Evolutionary conservation across 2,329 filamentous ascomycete species (phyloP).

Genomic region (Trichoderma hamatum): DNA sequence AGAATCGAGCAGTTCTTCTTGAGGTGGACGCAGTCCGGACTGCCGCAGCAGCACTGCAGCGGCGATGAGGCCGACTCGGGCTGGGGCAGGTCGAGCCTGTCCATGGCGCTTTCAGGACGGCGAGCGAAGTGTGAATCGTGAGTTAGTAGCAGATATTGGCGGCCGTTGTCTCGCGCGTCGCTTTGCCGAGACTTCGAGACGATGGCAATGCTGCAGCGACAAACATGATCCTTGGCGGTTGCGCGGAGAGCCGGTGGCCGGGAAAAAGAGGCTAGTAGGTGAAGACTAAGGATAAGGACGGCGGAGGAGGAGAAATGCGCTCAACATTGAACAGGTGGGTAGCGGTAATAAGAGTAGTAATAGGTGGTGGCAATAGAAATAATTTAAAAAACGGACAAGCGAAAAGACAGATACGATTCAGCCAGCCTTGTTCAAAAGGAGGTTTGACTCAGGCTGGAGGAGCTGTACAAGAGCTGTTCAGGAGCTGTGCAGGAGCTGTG

Average conservation of each 20-base stretch:
- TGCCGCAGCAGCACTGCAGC: slow-evolving; percentile 82
- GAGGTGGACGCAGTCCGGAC: slow-evolving; percentile 75
- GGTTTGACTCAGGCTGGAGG: slow-evolving; percentile 1
- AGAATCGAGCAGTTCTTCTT: slow-evolving; percentile 78
- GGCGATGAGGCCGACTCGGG: slow-evolving; percentile 38
- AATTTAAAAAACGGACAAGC: neutral
- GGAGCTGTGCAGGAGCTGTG: slow-evolving; percentile 15
- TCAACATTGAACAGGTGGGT: slow-evolving; percentile 1
- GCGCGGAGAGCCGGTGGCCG: neutral
- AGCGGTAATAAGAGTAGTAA: neutral
- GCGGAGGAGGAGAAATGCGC: neutral
- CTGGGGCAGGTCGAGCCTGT: slow-evolving; percentile 32
- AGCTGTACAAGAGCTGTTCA: slow-evolving; percentile 5
- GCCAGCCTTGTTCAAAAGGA: slow-evolving; percentile 20
- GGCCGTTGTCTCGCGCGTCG: neutral
- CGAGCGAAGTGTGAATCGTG: neutral
- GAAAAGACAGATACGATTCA: neutral
- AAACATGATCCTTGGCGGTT: slow-evolving; percentile 16
- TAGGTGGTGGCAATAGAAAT: neutral
- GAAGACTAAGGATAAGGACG: neutral
- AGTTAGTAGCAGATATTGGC: neutral
- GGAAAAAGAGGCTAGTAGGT: neutral
- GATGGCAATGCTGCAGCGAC: slow-evolving; percentile 12
- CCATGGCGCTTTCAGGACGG: slow-evolving; percentile 2
- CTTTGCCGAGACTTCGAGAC: slow-evolving; percentile 8